Base-by-base conservation (phyloP, 2,329 filamentous ascomycete genomes). In the Calcarisporium arbuscula region DNA sequence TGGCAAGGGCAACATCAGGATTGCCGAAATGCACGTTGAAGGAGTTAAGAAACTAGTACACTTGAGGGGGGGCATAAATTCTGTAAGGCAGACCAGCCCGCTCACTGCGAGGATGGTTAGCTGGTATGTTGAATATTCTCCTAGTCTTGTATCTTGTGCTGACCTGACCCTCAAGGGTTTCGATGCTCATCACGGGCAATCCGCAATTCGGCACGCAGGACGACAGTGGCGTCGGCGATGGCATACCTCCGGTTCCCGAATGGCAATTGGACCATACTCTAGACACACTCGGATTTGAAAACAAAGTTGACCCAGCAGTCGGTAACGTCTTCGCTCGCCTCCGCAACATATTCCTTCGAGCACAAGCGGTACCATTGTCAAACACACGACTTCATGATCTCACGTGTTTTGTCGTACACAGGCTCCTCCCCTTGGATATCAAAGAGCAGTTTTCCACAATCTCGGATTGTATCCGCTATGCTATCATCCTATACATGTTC, bases 191-290 rank as follows among this genome's bases (percentile, higher is more conserved):
- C 6, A 71, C 57, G 38, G 67, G 68, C 7, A 33, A 45, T 17
- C 73, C 73, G 14, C 72, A 77, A 39, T 78, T 77, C 37, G 38
- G 57, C 4, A 65, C 61, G 1, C 70, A 76, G 35, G 62, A 74
- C 42, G 67, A 76, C 19, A 29, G 46, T 6, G 68, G 68, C 1
- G 44, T 52, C 22, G 71, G 70, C 9, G 53, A 64, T 38, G 74
- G 72, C 2, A 67, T 77, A 21, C 51, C 59, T 5, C 61, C 70
- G 0, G 70, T 65, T 15, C 47, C 59, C 0, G 59, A 73, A 45
- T 77, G 72, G 72, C 57, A 65, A 29, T 21, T 62, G 3, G 57
- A n/a, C n/a, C n/a, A n/a, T n/a, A n/a, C n/a, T n/a, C n/a, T n/a
- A n/a, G n/a, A n/a, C n/a, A n/a, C n/a, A n/a, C n/a, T n/a, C n/a